These are phyloP conservation scores for Strobilomyces dryophilus DNA, from an alignment of 768 basidiomycete genomes.

Conservation along the genomic window DNA sequence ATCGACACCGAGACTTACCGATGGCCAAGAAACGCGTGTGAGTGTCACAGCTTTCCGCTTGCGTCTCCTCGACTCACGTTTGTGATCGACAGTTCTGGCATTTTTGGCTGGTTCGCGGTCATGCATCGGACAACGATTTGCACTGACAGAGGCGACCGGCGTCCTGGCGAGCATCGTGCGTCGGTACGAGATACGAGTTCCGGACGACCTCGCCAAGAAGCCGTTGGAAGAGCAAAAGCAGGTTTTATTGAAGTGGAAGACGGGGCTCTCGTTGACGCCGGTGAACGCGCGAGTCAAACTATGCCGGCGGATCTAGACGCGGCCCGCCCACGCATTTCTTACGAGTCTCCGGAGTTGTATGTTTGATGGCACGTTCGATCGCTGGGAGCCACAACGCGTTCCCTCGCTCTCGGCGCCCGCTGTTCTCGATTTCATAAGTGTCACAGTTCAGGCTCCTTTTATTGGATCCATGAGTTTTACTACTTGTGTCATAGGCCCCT, in stretches of 20 bases:
- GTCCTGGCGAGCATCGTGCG: constrained; percentile 42
- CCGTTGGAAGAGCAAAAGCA: constrained; percentile 32
- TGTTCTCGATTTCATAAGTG: no score
- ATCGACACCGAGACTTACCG: constrained; percentile 45
- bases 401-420: no score
- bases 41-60: background rate
- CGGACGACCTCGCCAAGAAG: constrained; percentile 30
- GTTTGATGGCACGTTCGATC: no score
- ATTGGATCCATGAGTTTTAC: no score
- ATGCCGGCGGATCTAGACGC: constrained; percentile 11
- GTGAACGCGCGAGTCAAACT: constrained; percentile 24
- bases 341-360: no score
- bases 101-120: constrained; percentile 44
- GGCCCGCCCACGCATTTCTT: no score
- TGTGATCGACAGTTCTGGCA: constrained; percentile 31
- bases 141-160: constrained; percentile 38
- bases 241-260: constrained; percentile 34
- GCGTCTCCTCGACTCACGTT: background rate
- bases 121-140: constrained; percentile 50
- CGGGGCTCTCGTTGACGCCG: constrained; percentile 35
- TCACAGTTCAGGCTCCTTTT: no score
- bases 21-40: constrained; percentile 40
- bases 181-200: constrained; percentile 39
- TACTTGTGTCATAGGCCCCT: no score
- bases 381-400: no score